Base-by-base conservation (phyloP, 2,329 filamentous ascomycete species). In the Thermomyces lanuginosus region DNA sequence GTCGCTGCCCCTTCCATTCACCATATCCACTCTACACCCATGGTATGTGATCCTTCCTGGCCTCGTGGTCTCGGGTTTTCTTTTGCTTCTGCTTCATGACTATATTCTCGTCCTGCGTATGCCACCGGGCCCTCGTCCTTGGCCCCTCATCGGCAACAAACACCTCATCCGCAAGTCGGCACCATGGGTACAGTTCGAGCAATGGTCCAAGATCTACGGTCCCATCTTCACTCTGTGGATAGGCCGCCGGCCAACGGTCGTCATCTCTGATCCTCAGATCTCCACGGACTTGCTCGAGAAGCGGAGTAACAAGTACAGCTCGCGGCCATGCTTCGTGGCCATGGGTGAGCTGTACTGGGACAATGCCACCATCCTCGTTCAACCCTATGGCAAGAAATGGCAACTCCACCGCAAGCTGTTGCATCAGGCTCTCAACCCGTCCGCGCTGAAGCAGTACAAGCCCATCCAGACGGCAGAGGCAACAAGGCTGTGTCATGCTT, bases 341-440 rank as follows among this genome's bases (percentile, higher is more conserved):
- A 43, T 42, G 27, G 41, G 43, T 5, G 49, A 53, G 19, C 37
- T 50, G n/a, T 43, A 49, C 10, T 48, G 45, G 21, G 42, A 42
- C 23, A 54, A 53, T 19, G 49, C 53, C 5, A 55, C 51, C 14
- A 51, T 65, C 22, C 42, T 65, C 11, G 59, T 64, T 4, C 60
- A 64, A 37, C 58, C 58, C 0, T 61, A 65, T 40, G 60, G 61
- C 16, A 63, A 63, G 30, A 51, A 52, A 19, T 65, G 60, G 58
- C 55, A 49, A 25, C 38, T 55, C 5, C 44, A 60, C 15, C 46
- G 61, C 11, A 56, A 49, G 26, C 45, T 61, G 15, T 40, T 59
- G 10, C 57, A 61, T 34, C 54, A 60, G 27, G 58, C 60, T 3
- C 46, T 65, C 12, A 63, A 58, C n/a, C 58, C 61, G 5, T 55